Evolutionary conservation across 805 yeast species (phyloP).

Genomic region (Zygosaccharomyces pseudorouxii): DNA sequence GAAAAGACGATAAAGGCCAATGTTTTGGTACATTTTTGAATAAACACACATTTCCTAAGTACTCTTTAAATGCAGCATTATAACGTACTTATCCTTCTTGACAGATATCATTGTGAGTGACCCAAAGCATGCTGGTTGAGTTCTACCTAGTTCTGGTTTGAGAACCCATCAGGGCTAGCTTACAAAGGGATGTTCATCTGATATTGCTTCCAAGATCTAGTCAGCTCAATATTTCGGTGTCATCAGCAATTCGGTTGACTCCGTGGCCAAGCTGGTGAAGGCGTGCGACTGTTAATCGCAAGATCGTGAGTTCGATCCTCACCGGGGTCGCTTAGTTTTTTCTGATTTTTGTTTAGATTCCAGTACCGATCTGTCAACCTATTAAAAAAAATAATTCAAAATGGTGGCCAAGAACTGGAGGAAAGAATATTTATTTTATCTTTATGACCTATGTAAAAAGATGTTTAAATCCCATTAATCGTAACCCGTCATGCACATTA

Average conservation of each 20-base stretch:
- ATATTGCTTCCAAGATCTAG: neutral
- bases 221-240: neutral
- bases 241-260: constrained; percentile 36
- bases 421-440: neutral
- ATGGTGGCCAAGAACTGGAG: neutral
- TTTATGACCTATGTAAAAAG: neutral
- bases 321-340: constrained; percentile 44
- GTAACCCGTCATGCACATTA: neutral
- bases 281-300: constrained; percentile 64
- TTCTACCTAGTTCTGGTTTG: too few relatives aligned
- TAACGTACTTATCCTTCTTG: too few relatives aligned
- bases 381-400: neutral
- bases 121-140: too few relatives aligned
- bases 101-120: too few relatives aligned
- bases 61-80: too few relatives aligned
- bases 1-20: too few relatives aligned
- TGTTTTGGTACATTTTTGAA: too few relatives aligned
- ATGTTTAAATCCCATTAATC: neutral
- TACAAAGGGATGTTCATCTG: too few relatives aligned
- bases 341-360: too few relatives aligned
- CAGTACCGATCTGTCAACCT: too few relatives aligned
- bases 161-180: too few relatives aligned
- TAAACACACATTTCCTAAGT: too few relatives aligned
- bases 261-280: constrained; percentile 58
- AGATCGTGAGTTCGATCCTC: constrained; percentile 60